Base-by-base conservation (phyloP, 2,329 filamentous ascomycete species). In the Cryphonectria naterciae region DNA sequence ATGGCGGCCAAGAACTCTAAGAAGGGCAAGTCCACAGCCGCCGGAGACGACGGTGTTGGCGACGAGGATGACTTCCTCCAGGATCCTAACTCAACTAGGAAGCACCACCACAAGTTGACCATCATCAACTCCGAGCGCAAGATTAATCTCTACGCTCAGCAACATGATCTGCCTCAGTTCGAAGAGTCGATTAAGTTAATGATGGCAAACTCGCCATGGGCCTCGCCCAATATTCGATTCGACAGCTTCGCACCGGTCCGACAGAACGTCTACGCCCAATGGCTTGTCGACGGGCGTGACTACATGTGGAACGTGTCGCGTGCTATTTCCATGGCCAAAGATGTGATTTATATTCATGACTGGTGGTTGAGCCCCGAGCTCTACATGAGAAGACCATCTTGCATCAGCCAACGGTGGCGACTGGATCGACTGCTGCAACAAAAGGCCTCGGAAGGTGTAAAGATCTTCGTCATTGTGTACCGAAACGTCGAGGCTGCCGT, bases 231-330 rank as follows among this genome's bases (percentile, higher is more conserved):
- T 98, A 73, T 73, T 77, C 89, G 96, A 25, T 98, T 98, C 78
- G 92, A 92, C 76, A 98, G 95, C 80, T 99, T 97, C 81, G 95
- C 96, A 0, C 96, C 96, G 0, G 92, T 98, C 1, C 89, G 96
- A 72, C 90, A 89, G 63, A 92, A 92, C 60, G 94, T 96, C 39
- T 96, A 95, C 82, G 94, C 95, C 2, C 94, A 98, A 78, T 98
- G 95, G 95, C 88, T 99, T 11, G 95, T 99, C 0, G 96, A 99
- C 81, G 96, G 93, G 22, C 90, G 96, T 75, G 96, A 99, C 79
- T 97, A 98, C 84, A 98, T 98, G 95, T 99, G 96, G 96, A 97
- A 98, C 79, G 94, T 98, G 10, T 98, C 95, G 15, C 89, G 95
- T 74, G 96, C 96, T 17, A 97, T 99, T 77, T 96, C 94, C 79